These are phyloP conservation scores for Euphorbia tirucalli DNA, from an alignment of 345 rosid species.

Conservation along the genomic window DNA sequence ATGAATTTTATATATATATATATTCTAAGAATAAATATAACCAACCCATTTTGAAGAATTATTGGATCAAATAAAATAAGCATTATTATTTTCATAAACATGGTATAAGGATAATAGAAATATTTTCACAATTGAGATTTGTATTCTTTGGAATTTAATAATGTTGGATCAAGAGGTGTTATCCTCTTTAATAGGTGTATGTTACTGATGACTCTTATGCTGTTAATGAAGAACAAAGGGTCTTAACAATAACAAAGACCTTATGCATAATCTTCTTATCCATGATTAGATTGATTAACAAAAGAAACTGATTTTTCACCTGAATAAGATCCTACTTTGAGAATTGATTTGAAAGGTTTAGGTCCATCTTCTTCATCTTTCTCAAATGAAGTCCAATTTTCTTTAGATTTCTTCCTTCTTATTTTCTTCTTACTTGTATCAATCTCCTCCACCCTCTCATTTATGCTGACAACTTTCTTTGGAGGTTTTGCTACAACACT, in stretches of 20 bases:
- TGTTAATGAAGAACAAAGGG: too few relatives aligned
- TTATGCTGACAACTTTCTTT: constrained; percentile 54
- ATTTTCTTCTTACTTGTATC: constrained; percentile 28
- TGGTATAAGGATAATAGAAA: neutral
- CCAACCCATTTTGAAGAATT: neutral
- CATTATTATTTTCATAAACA: neutral
- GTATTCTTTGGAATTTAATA: neutral
- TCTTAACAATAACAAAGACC: too few relatives aligned
- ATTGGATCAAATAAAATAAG: neutral
- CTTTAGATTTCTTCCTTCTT: constrained; percentile 27
- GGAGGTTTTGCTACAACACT: constrained; percentile 24
- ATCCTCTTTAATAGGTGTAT: too few relatives aligned
- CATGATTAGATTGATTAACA: neutral
- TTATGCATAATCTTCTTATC: neutral
- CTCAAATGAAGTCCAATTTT: constrained; percentile 29
- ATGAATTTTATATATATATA: too few relatives aligned
- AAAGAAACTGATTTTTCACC: constrained; percentile 18
- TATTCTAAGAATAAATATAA: too few relatives aligned
- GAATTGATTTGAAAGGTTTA: constrained; percentile 50
- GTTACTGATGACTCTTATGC: too few relatives aligned
- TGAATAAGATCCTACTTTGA: constrained; percentile 38
- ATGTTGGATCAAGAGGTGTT: too few relatives aligned
- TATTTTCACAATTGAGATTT: neutral
- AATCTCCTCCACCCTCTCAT: constrained; percentile 45
- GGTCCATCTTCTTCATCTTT: constrained; percentile 20